Base-by-base conservation (phyloP, 768 basidiomycete species). In the Paxillus rubicundulus region DNA sequence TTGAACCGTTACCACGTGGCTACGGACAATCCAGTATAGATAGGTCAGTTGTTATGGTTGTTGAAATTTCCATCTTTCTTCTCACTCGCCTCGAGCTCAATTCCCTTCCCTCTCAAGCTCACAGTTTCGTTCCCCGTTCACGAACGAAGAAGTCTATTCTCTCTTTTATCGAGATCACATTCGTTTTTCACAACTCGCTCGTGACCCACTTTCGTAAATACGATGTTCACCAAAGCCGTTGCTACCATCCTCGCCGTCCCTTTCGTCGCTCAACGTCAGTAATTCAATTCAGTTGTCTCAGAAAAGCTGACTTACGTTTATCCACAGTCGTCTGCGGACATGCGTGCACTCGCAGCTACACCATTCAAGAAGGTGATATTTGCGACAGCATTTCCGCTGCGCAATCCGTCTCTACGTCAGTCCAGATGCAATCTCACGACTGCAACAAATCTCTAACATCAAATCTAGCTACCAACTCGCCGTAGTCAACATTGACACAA, bases 331-430 rank as follows among this genome's bases (percentile, higher is more conserved):
- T 50, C 57, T 45, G 48, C 6, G 72, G 71, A 17, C 54, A 58
- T 61, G 63, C 34, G 21, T 90, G 89, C 66, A 69, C 75, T 27
- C 82, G 89, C 57, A 66, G 59, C 9, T 89, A 89, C 69, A 82
- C 77, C 54, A 76, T 89, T 37, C 60, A 77, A 52, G 60, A 61
- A 3, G 84, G 83, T 46, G 88, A 90, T 64, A 78, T 74, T 49
- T 91, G 89, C 64, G 86, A 90, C 72, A 62, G 66, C 56, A 90
- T 91, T 69, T 89, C 85, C 55, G 76, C 78, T n/a, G 72, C 77
- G 6, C 58, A 85, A 49, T 74, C 78, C 38, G 82, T 76, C 58
- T 86, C 86, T 32, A 85, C 84, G 86, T 87, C 56, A 27, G 82
- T 75, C 7, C 28, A 18, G 3, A 27, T 5, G 3, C 5, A 3